These are phyloP conservation scores for Trichoderma aggressivum DNA, from an alignment of 2,329 filamentous ascomycete genomes.

Conservation along the genomic window DNA sequence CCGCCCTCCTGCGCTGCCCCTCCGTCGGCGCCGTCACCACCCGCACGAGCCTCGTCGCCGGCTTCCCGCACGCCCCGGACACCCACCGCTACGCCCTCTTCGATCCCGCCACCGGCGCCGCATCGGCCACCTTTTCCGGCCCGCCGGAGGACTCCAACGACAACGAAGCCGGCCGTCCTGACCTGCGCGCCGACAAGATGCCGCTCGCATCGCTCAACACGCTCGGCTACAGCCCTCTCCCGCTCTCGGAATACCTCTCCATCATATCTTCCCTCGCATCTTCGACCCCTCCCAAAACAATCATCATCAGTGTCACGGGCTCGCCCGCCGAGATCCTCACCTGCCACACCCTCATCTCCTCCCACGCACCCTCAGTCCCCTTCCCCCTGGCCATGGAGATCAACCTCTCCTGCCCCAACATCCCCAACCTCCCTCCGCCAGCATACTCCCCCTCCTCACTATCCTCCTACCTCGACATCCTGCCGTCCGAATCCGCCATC, in stretches of 20 bases:
- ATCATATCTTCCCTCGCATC: constrained; percentile 37
- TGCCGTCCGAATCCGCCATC: constrained; percentile 38
- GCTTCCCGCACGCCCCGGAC: constrained; percentile 59
- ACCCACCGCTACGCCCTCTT: constrained; percentile 66
- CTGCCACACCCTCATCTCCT: constrained; percentile 52
- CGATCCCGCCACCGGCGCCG: constrained; percentile 35
- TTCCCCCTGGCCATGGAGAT: constrained; percentile 66
- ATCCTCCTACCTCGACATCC: constrained; percentile 49
- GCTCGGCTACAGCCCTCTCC: constrained; percentile 68
- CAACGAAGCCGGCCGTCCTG: neutral
- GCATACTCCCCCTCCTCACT: constrained; percentile 60
- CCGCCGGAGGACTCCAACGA: neutral
- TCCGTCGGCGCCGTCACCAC: constrained; percentile 72
- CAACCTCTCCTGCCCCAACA: constrained; percentile 78
- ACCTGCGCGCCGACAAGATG: constrained; percentile 2
- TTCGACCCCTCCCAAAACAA: constrained; percentile 40
- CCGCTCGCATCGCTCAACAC: constrained; percentile 59
- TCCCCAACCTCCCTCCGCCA: constrained; percentile 63
- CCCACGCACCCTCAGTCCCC: constrained; percentile 34
- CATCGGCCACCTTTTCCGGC: neutral
- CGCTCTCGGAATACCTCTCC: constrained; percentile 56
- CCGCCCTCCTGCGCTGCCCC: constrained; percentile 55
- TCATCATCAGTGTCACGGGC: constrained; percentile 71
- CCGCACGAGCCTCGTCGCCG: constrained; percentile 62
- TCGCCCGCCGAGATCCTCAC: constrained; percentile 51